Percentiles rank a stretch among this genome's conserved stretches.
phyloP scores from a whole-genome alignment of 2,329 filamentous ascomycete genomes.

The Aureobasidium vineae region DNA sequence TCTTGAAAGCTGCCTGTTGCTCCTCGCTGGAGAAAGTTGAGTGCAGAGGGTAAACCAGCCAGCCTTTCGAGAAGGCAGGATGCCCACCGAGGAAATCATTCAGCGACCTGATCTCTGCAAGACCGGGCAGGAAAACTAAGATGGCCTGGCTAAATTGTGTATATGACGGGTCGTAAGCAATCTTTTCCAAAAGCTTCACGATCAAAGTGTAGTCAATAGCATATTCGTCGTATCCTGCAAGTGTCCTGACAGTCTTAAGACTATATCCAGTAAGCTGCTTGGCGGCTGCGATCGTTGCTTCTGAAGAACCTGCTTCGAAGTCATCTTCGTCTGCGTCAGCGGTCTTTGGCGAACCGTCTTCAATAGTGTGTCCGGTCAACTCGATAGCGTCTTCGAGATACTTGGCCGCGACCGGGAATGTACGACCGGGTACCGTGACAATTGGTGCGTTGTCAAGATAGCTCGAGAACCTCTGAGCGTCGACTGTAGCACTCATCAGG shows the following conservation, averaged over 20 bases:
- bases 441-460: slow-evolving; percentile 86
- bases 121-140: slow-evolving; percentile 90
- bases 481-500: slow-evolving; percentile 96
- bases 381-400: slow-evolving; percentile 94
- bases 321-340: slow-evolving; percentile 51
- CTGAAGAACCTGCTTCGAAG: slow-evolving; percentile 44
- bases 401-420: slow-evolving; percentile 83
- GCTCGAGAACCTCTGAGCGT: slow-evolving; percentile 84
- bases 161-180: slow-evolving; percentile 68
- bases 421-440: slow-evolving; percentile 85
- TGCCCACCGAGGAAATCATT: slow-evolving; percentile 82
- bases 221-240: slow-evolving; percentile 83
- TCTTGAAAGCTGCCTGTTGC: slow-evolving; percentile 85
- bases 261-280: slow-evolving; percentile 72
- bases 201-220: slow-evolving; percentile 87
- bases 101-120: slow-evolving; percentile 67
- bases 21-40: slow-evolving; percentile 95
- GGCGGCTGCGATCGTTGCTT: slow-evolving; percentile 49
- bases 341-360: slow-evolving; percentile 51
- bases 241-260: slow-evolving; percentile 67
- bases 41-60: slow-evolving; percentile 87
- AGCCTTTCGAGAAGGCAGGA: slow-evolving; percentile 69
- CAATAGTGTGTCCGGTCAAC: slow-evolving; percentile 68
- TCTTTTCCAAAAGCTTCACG: slow-evolving; percentile 70
- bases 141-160: slow-evolving; percentile 80